Evolutionary conservation across 805 yeast species (phyloP), one percentile per base, ranked within the genome.

Genomic region (Saccharomycopsis amapae): DNA sequence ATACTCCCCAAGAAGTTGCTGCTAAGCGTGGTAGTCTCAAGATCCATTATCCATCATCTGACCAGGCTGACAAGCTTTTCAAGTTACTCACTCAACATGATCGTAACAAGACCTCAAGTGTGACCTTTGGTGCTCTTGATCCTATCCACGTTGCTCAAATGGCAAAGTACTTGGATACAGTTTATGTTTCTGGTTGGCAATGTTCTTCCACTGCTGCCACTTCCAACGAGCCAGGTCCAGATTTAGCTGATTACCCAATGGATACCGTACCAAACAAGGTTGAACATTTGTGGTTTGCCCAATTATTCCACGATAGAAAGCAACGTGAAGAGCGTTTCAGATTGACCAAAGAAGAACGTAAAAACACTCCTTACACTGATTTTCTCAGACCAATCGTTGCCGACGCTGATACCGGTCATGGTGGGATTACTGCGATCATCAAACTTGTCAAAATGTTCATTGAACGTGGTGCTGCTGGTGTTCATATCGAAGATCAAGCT

Each of bases 221-320:
- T 35, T 85, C 96, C 34, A 90, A 90, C 64, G 97, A 90, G 71
- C 98, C 97, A 30, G 86, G 95, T 35, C 97, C 97, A 48, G 98
- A 90, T 72, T 76, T 90, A 61, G 98, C 98, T 44, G 98, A 90
- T 68, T 90, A 90, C 67, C 98, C 98, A 49, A 84, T 84, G 85
- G 97, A 90, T 67, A 90, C 98, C 25, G 98, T 90, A 52, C 98
- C 98, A 61, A 89, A 89, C 75, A 90, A 90, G 75, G 96, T 88
- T 56, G 95, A 90, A 67, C 97, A 90, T 64, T 74, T 90, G 62
- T 90, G 90, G 78, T 88, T 86, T 62, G 97, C 97, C 39, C 97
- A 90, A 71, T 73, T 85, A 52, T 90, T 90, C 79, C 98, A 90
- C 64, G 97, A 90, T 75, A 78, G 96, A 68, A 90, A 88, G 67